These are phyloP conservation scores for Ascochyta rabiei DNA, from an alignment of 2,329 filamentous ascomycete genomes.

Conservation along the genomic window DNA sequence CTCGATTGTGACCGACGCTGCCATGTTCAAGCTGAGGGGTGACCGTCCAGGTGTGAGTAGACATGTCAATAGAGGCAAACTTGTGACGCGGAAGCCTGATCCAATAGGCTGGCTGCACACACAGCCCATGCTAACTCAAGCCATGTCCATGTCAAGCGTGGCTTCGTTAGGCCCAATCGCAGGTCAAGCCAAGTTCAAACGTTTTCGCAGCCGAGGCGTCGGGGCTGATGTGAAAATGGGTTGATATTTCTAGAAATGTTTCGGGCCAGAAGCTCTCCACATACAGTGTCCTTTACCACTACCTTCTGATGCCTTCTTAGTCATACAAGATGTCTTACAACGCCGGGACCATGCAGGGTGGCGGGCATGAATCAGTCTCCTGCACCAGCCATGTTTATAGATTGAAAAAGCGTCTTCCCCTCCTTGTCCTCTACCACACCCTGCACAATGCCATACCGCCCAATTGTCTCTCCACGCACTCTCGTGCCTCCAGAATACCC, in stretches of 20 bases:
- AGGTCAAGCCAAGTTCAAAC: too few relatives aligned
- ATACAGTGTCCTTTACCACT: conserved; percentile 1
- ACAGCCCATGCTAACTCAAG: too few relatives aligned
- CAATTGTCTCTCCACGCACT: conserved; percentile 78
- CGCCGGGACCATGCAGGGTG: conserved; percentile 15
- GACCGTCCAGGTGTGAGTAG: too few relatives aligned
- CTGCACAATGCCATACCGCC: conserved; percentile 83
- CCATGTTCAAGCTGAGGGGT: too few relatives aligned
- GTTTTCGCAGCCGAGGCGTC: too few relatives aligned
- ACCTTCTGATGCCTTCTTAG: conserved; percentile 1
- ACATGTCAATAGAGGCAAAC: too few relatives aligned
- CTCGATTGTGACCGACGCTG: too few relatives aligned
- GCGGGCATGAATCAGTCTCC: background rate
- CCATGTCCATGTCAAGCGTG: too few relatives aligned
- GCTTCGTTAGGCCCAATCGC: too few relatives aligned
- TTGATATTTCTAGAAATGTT: conserved; percentile 11
- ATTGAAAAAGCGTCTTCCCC: background rate
- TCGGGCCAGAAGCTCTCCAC: background rate
- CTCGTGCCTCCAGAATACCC: conserved; percentile 80
- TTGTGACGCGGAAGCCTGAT: too few relatives aligned
- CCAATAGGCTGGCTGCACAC: too few relatives aligned
- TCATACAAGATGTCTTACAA: conserved; percentile 24
- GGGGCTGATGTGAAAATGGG: background rate
- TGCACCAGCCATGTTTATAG: conserved; percentile 5
- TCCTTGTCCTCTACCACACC: conserved; percentile 50